phyloP scores from a whole-genome alignment of 345 rosid species.

The Erysimum cheiranthoides region DNA sequence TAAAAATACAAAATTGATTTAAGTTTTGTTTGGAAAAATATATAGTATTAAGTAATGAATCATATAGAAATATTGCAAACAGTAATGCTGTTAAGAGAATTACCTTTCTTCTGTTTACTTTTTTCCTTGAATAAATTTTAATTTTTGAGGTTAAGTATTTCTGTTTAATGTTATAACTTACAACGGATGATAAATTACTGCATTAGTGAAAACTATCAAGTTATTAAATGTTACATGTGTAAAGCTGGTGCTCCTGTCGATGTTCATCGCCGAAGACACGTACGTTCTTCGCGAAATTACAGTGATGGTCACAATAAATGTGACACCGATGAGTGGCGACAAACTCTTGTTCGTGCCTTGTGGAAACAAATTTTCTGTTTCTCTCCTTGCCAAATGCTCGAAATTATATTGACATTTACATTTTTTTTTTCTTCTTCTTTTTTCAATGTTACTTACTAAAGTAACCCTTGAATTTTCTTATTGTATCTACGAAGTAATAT shows the following conservation, averaged over 20 bases:
- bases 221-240: background rate
- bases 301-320: background rate
- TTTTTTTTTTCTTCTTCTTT: background rate
- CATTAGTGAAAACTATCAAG: background rate
- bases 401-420: background rate
- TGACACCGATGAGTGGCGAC: background rate
- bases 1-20: background rate
- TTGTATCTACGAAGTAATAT: constrained; percentile 12
- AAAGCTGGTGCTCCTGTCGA: background rate
- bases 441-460: background rate
- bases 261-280: background rate
- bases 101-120: too few relatives aligned
- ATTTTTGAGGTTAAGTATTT: too few relatives aligned
- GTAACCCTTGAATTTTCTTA: background rate
- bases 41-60: background rate
- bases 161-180: too few relatives aligned
- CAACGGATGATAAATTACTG: background rate
- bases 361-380: background rate
- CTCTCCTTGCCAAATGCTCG: background rate
- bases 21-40: background rate
- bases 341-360: background rate
- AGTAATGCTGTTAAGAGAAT: background rate
- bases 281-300: background rate
- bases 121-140: too few relatives aligned
- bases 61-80: background rate